Percentiles rank a stretch among this genome's conserved stretches.
These are phyloP conservation scores for Phytophthora macrochlamydospora DNA, from an alignment of 352 stramenopile species.

Conservation along the genomic window DNA sequence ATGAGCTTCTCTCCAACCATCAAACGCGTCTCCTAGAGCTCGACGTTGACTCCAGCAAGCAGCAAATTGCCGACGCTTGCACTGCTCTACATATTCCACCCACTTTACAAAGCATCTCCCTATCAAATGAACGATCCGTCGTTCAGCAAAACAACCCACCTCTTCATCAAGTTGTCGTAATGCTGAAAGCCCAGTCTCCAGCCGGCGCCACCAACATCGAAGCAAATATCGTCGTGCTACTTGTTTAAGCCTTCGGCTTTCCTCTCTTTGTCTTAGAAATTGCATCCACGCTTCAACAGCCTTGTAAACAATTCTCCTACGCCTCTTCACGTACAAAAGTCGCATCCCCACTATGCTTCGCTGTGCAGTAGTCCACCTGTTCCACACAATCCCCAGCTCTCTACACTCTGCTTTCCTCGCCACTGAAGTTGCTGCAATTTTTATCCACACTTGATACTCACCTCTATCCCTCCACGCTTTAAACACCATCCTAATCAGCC, in stretches of 20 bases:
- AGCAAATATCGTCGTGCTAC: conserved; percentile 17
- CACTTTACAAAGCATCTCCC: conserved; percentile 14
- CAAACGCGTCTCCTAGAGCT: conserved; percentile 20
- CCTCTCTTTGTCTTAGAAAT: not conserved
- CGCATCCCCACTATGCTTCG: not conserved
- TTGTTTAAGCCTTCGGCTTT: conserved; percentile 12
- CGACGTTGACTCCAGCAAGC: conserved; percentile 24
- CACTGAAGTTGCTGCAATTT: conserved; percentile 5
- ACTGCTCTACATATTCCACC: conserved; percentile 22
- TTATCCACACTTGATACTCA: not conserved
- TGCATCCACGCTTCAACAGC: conserved; percentile 22
- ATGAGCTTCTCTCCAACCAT: conserved; percentile 23
- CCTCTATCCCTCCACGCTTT: conserved; percentile 11
- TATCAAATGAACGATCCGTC: not conserved
- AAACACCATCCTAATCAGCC: conserved; percentile 11
- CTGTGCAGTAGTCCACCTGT: conserved; percentile 17
- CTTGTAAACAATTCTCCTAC: conserved; percentile 7
- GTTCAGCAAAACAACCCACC: conserved; percentile 9
- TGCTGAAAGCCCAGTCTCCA: conserved; percentile 13
- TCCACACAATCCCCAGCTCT: conserved; percentile 2
- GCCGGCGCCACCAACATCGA: conserved; percentile 22
- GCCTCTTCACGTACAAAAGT: conserved; percentile 8
- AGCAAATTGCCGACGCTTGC: conserved; percentile 26
- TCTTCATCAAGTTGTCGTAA: conserved; percentile 9
- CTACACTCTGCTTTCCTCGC: not conserved